These are phyloP conservation scores for Russula ochroleuca DNA, from an alignment of 768 basidiomycete species.

Conservation along the genomic window DNA sequence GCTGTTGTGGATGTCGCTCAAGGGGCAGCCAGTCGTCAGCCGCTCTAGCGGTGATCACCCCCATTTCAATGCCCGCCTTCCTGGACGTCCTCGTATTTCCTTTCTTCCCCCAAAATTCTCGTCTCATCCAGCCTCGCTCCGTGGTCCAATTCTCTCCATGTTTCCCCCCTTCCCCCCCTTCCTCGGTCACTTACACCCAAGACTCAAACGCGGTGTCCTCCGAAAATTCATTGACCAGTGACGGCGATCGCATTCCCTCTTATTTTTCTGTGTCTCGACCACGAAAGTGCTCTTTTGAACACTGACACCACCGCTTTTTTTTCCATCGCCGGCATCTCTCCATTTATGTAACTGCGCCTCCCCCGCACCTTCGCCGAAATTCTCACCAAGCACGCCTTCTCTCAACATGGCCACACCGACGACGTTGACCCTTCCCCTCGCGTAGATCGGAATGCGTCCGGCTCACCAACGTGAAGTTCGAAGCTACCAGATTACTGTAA, in stretches of 20 bases:
- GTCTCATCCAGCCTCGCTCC: too few relatives aligned
- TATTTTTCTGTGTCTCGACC: not conserved
- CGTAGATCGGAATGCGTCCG: not conserved
- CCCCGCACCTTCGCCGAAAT: too few relatives aligned
- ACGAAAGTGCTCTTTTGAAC: not conserved
- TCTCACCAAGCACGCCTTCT: not conserved
- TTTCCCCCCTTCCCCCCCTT: not conserved
- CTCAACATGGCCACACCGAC: not conserved
- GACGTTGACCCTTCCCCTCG: not conserved
- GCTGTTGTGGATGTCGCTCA: not conserved
- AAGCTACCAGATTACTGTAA: not conserved
- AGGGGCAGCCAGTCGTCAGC: too few relatives aligned
- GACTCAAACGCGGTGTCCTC: not conserved
- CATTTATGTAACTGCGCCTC: too few relatives aligned
- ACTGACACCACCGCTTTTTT: not conserved
- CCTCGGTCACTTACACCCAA: not conserved
- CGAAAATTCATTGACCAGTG: not conserved
- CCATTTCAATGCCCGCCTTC: slow-evolving; percentile 18
- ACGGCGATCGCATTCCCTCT: not conserved
- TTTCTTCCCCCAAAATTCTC: not conserved
- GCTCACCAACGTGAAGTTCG: not conserved
- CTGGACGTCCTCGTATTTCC: not conserved
- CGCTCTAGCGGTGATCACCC: not conserved
- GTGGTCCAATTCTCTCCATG: not conserved
- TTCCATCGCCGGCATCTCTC: not conserved